Evolutionary conservation across 176 grass and related monocot species (phyloP), one percentile per base, ranked within the genome.

Genomic region (Phyllostachys edulis): DNA sequence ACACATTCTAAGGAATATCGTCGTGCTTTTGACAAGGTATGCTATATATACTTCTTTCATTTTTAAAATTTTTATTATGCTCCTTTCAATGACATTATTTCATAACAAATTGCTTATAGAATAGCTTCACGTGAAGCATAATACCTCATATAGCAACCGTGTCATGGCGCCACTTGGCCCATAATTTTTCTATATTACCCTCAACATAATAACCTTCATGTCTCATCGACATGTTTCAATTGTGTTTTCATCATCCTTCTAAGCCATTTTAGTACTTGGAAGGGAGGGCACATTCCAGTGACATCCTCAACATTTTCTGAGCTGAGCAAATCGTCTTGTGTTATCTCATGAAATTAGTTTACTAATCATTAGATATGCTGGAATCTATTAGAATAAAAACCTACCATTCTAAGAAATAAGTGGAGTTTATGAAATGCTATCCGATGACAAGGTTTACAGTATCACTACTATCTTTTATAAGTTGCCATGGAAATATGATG

Each of bases 21-120:
- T 44, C 67, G 41, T 75, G 95, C 92, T 85, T 98, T 98, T 85
- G 87, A 98, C 83, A 98, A 98, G 89, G 92, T 98, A 90, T 24
- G 66, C 37, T 61, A 5, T 76, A 5, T 76, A 29, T 29, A 29
- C 45, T 63, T 78, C 14, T 63, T 80, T 73, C 62, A 23, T 73
- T 32, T 5, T 52, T 36, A 14, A 9, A 11, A 4, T 13, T 37
- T 74, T 52, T 17, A 21, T 8, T 18, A 7, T 54, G 0, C 4
- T 51, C 0, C 16, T 20, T 73, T 52, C 13, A 3, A 34, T 55
- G 8, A 24, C 13, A 37, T 75, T 29, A 75, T 72, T 72, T 47
- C 8, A 7, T 21, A 38, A 50, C 0, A 47, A 55, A 21, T 54
- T 75, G 47, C 32, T 57, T 57, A 59, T 54, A 23, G 2, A 23